Evolutionary conservation across 2,329 filamentous ascomycete species (phyloP).

Genomic region (Shiraia sp.): DNA sequence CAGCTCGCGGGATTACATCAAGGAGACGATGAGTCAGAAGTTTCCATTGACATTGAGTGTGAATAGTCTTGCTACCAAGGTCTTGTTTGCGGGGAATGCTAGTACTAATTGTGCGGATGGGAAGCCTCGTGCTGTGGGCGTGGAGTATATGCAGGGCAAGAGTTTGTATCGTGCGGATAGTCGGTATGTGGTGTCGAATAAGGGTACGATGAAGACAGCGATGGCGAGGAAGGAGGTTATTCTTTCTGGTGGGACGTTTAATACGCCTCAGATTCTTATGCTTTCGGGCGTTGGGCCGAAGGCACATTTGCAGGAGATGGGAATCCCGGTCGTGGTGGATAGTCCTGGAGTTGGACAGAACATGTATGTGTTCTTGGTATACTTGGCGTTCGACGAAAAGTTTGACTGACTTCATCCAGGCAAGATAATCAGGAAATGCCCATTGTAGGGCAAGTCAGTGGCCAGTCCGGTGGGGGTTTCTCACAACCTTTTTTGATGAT

Average conservation of each 20-base stretch:
- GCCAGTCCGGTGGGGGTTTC: conserved; percentile 9
- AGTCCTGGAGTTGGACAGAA: conserved; percentile 64
- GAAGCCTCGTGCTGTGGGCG: conserved; percentile 51
- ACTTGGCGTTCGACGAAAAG: too few relatives aligned
- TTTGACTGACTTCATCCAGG: too few relatives aligned
- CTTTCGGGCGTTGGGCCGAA: conserved; percentile 63
- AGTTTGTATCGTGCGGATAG: conserved; percentile 46
- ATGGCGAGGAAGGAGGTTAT: conserved; percentile 29
- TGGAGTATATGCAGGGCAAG: conserved; percentile 44
- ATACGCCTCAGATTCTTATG: conserved; percentile 66
- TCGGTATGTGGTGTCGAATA: conserved; percentile 34
- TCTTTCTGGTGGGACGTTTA: conserved; percentile 56
- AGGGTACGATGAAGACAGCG: conserved; percentile 25
- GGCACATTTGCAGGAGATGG: conserved; percentile 54
- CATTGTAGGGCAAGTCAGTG: conserved; percentile 42
- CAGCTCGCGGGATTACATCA: conserved; percentile 60
- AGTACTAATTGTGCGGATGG: conserved; percentile 54
- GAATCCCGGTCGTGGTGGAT: conserved; percentile 55
- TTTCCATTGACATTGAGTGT: conserved; percentile 59
- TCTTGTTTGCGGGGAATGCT: conserved; percentile 67
- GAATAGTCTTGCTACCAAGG: conserved; percentile 65
- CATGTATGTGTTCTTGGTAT: conserved; percentile 36
- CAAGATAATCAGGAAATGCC: conserved; percentile 58
- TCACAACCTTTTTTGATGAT: conserved; percentile 21
- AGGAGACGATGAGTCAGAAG: too few relatives aligned